phyloP scores from a whole-genome alignment of 768 basidiomycete species.

The Amanita rimosa region DNA sequence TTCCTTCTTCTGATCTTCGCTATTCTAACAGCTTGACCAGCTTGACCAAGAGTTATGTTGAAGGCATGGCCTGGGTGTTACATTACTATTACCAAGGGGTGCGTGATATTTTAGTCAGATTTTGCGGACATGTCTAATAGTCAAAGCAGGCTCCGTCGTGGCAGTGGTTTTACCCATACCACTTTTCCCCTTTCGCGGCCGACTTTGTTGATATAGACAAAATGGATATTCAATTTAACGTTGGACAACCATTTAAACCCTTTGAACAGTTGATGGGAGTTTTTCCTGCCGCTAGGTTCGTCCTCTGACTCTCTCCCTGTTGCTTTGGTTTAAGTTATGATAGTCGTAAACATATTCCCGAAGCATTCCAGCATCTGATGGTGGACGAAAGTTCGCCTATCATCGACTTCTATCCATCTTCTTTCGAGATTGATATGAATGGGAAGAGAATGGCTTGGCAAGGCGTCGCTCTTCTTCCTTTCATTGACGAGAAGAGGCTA shows the following conservation, averaged over 20 bases:
- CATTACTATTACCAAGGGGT: slow-evolving; percentile 99
- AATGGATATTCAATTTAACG: slow-evolving; percentile 70
- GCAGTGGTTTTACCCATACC: slow-evolving; percentile 99
- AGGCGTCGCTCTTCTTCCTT: slow-evolving; percentile 91
- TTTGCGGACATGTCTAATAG: slow-evolving; percentile 7
- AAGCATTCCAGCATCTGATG: slow-evolving; percentile 83
- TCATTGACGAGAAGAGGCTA: slow-evolving; percentile 81
- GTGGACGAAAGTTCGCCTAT: slow-evolving; percentile 79
- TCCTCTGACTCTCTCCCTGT: background rate
- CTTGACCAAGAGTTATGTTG: slow-evolving; percentile 74
- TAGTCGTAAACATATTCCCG: slow-evolving; percentile 84
- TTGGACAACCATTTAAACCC: slow-evolving; percentile 87
- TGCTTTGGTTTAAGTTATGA: background rate
- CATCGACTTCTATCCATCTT: slow-evolving; percentile 87
- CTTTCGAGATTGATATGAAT: slow-evolving; percentile 98
- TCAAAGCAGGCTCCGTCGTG: slow-evolving; percentile 70
- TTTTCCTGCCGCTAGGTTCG: slow-evolving; percentile 86
- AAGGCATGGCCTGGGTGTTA: slow-evolving; percentile 93
- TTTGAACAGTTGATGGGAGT: slow-evolving; percentile 98
- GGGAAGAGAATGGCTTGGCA: slow-evolving; percentile 99
- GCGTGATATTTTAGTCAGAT: slow-evolving; percentile 15
- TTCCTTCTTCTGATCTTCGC: background rate
- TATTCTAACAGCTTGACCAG: slow-evolving; percentile 24
- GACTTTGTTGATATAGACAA: slow-evolving; percentile 77
- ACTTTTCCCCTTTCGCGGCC: slow-evolving; percentile 95